A percentile compares a stretch with the other conserved stretches of the same genome.
These are phyloP conservation scores for Chalaropsis thielavioides DNA, from an alignment of 2,329 filamentous ascomycete species.

Conservation along the genomic window DNA sequence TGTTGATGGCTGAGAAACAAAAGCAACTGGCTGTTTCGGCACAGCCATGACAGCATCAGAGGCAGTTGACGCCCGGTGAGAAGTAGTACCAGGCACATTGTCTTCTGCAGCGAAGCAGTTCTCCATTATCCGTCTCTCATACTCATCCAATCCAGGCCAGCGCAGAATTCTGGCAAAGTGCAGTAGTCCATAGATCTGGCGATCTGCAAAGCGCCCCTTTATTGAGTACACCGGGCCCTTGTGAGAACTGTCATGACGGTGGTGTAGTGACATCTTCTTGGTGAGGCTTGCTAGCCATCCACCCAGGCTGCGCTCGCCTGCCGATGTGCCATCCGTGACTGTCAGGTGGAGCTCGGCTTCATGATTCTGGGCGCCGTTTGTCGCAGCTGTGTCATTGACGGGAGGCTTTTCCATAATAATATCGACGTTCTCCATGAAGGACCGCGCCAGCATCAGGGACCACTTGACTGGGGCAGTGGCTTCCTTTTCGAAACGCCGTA, in stretches of 20 bases:
- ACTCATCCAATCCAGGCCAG: conserved; percentile 46
- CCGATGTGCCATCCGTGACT: conserved; percentile 20
- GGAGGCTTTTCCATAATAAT: conserved; percentile 33
- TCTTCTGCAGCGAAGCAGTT: conserved; percentile 25
- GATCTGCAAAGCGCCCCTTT: conserved; percentile 39
- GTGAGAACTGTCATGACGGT: conserved; percentile 21
- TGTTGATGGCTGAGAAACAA: not conserved
- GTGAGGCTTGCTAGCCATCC: conserved; percentile 46
- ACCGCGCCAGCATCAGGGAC: conserved; percentile 49
- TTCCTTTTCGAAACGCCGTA: conserved; percentile 46
- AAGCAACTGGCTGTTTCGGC: conserved; percentile 2
- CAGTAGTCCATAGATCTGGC: conserved; percentile 46
- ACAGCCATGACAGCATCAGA: not conserved
- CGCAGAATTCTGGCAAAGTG: conserved; percentile 49
- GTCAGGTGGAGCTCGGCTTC: conserved; percentile 19
- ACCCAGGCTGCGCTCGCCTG: conserved; percentile 14
- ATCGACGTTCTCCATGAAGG: conserved; percentile 54
- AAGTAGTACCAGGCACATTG: not conserved
- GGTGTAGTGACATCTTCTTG: conserved; percentile 33
- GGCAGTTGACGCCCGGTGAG: not conserved
- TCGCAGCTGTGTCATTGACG: not conserved
- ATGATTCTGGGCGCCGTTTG: not conserved
- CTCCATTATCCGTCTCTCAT: conserved; percentile 34
- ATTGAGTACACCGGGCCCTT: conserved; percentile 33
- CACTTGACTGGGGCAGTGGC: conserved; percentile 50